phyloP scores from a whole-genome alignment of 1,284 basidiomycete species.

The Sporisorium reilianum region DNA sequence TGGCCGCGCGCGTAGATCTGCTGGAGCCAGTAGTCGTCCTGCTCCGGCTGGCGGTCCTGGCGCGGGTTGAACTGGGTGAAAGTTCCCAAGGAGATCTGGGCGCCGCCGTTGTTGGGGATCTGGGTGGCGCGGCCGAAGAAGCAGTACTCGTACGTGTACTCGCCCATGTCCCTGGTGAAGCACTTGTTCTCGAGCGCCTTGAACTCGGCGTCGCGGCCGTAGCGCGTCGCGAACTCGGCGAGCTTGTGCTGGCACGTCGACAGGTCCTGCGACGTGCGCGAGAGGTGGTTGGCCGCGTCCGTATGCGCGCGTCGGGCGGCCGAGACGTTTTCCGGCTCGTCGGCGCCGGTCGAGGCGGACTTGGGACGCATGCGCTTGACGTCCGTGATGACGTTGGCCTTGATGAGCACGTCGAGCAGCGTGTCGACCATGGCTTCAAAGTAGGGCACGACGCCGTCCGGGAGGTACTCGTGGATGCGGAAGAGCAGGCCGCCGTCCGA shows the following conservation, averaged over 20 bases:
- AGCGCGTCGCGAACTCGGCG: constrained; percentile 76
- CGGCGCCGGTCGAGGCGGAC: constrained; percentile 5
- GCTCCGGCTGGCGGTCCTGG: constrained; percentile 78
- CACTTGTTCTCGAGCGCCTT: constrained; percentile 90
- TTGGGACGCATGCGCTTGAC: constrained; percentile 50
- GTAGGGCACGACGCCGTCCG: constrained; percentile 81
- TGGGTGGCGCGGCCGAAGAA: constrained; percentile 89
- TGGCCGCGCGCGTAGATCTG: constrained; percentile 84
- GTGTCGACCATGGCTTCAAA: constrained; percentile 80
- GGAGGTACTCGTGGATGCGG: constrained; percentile 85
- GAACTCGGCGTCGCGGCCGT: constrained; percentile 89
- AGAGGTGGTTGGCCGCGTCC: constrained; percentile 60
- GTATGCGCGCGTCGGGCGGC: constrained; percentile 74
- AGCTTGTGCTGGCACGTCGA: constrained; percentile 73
- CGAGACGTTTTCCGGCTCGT: constrained; percentile 61
- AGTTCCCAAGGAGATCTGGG: constrained; percentile 81
- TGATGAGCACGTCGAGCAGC: constrained; percentile 77
- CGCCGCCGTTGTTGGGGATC: constrained; percentile 85
- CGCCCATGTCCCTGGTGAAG: constrained; percentile 83
- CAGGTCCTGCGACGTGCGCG: constrained; percentile 72
- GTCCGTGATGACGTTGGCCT: constrained; percentile 75
- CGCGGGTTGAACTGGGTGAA: constrained; percentile 73
- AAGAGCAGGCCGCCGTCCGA: constrained; percentile 72
- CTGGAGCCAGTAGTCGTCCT: constrained; percentile 81
- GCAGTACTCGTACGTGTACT: constrained; percentile 98